phyloP scores from a whole-genome alignment of 345 rosid genomes.

The Hibiscus trionum region DNA sequence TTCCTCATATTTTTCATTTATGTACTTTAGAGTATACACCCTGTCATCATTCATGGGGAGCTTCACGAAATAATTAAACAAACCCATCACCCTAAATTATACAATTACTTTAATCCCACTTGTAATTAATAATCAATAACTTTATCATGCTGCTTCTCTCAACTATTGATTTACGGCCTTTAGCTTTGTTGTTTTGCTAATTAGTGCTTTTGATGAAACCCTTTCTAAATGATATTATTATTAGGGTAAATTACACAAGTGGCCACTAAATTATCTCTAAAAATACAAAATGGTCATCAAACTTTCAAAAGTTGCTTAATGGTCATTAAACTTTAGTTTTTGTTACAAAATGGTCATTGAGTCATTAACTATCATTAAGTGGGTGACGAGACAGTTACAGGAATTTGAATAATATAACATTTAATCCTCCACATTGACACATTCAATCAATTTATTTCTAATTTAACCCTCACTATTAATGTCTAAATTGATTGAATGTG shows the following conservation, averaged over 20 bases:
- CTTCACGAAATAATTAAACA: slow-evolving; percentile 1
- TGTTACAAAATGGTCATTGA: too few relatives aligned
- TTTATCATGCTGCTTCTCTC: background rate
- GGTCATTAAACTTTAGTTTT: too few relatives aligned
- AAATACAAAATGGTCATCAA: too few relatives aligned
- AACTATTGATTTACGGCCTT: background rate
- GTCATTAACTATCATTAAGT: too few relatives aligned
- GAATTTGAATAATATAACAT: too few relatives aligned
- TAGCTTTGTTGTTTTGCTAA: background rate
- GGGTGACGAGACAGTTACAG: too few relatives aligned
- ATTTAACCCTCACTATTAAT: too few relatives aligned
- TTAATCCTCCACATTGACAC: too few relatives aligned
- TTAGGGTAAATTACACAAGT: background rate
- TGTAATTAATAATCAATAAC: background rate
- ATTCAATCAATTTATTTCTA: too few relatives aligned
- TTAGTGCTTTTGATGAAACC: background rate
- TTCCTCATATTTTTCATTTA: background rate
- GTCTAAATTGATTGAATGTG: too few relatives aligned
- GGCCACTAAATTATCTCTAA: too few relatives aligned
- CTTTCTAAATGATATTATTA: background rate
- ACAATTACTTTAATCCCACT: background rate
- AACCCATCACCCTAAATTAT: background rate
- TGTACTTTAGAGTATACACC: background rate
- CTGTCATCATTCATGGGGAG: slow-evolving; percentile 4
- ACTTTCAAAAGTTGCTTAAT: too few relatives aligned